Evolutionary conservation across 345 rosid species (phyloP).

Genomic region (Luvunga scandens): DNA sequence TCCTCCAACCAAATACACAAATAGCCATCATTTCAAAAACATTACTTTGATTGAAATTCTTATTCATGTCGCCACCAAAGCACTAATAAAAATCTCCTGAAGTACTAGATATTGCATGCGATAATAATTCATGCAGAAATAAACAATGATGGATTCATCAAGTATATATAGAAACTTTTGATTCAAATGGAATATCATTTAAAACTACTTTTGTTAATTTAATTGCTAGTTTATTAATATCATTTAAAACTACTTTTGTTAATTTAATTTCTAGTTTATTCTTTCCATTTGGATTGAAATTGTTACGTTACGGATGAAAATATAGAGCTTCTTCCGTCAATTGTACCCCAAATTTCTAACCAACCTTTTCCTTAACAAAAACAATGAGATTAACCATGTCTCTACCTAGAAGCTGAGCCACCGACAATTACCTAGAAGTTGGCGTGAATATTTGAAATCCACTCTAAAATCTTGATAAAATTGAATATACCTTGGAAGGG

Average conservation of each 20-base stretch:
- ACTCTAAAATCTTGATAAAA: slow-evolving; percentile 27
- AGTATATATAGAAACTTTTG: not conserved
- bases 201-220: not conserved
- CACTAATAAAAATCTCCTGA: slow-evolving; percentile 35
- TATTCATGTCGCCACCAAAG: slow-evolving; percentile 68
- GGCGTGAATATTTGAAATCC: slow-evolving; percentile 31
- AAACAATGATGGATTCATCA: not conserved
- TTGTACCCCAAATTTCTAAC: slow-evolving; percentile 16
- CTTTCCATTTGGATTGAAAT: not conserved
- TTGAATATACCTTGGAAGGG: too few relatives aligned
- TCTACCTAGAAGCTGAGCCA: slow-evolving; percentile 21
- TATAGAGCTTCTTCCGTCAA: slow-evolving; percentile 28
- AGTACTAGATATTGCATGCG: slow-evolving; percentile 12
- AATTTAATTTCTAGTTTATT: not conserved
- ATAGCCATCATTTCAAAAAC: too few relatives aligned
- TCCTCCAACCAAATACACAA: too few relatives aligned
- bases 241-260: too few relatives aligned
- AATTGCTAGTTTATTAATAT: too few relatives aligned
- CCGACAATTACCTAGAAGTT: slow-evolving; percentile 26
- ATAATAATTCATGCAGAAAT: not conserved
- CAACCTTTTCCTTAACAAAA: slow-evolving; percentile 30
- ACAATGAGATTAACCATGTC: slow-evolving; percentile 37
- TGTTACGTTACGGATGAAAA: slow-evolving; percentile 15
- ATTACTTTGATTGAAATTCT: slow-evolving; percentile 42
- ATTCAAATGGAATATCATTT: slow-evolving; percentile 6